Evolutionary conservation across 163 green algal genomes (phyloP).

Genomic region (Volvox carteri): DNA sequence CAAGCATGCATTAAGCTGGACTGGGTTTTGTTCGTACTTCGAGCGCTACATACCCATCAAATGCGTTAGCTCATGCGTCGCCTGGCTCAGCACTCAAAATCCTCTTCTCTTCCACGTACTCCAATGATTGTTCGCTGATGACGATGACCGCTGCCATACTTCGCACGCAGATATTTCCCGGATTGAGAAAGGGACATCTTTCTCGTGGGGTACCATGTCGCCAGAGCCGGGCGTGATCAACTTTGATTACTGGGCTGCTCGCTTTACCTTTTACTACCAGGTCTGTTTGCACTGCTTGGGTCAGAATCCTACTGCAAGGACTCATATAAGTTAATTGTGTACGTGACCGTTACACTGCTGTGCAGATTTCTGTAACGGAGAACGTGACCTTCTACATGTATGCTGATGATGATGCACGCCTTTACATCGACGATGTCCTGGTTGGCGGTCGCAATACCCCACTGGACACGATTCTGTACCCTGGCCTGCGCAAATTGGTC

Average conservation of each 20-base stretch:
- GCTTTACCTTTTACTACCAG: constrained; percentile 63
- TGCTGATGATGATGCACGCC: constrained; percentile 46
- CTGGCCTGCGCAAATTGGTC: constrained; percentile 50
- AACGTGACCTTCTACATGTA: constrained; percentile 56
- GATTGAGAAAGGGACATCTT: neutral
- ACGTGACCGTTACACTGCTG: neutral
- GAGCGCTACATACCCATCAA: too few species aligned
- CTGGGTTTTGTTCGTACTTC: too few species aligned
- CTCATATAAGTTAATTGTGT: neutral
- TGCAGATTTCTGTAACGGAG: constrained; percentile 5
- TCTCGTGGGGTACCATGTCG: constrained; percentile 1
- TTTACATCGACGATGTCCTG: constrained; percentile 32
- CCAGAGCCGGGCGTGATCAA: neutral
- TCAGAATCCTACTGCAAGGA: neutral
- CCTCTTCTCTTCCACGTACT: too few species aligned
- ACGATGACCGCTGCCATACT: neutral
- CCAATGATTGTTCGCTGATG: neutral
- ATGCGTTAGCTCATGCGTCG: too few species aligned
- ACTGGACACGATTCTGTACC: neutral
- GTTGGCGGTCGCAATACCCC: neutral
- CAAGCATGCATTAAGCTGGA: too few species aligned
- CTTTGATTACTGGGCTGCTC: constrained; percentile 41
- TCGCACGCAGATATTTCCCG: neutral
- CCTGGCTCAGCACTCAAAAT: too few species aligned
- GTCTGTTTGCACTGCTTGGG: constrained; percentile 11